phyloP scores from a whole-genome alignment of 164 flowering plant species.

The Protea cynaroides region DNA sequence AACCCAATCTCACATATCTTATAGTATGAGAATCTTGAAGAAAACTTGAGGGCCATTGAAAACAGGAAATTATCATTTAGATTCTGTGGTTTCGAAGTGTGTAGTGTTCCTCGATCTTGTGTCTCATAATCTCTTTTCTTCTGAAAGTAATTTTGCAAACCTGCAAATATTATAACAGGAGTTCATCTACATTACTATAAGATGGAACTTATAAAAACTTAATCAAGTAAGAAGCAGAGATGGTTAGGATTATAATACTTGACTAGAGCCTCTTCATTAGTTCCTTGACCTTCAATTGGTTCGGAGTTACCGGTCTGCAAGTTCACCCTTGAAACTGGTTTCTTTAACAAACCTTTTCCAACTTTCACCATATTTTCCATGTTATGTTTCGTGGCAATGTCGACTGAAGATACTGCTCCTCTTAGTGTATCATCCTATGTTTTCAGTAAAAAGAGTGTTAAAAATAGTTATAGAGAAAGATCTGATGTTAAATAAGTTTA shows the following conservation, averaged over 20 bases:
- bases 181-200: no score
- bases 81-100: neutral
- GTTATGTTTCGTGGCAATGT: constrained; percentile 25
- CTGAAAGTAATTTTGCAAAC: neutral
- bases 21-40: no score
- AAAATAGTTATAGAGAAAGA: no score
- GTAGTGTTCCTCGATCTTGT: neutral
- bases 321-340: constrained; percentile 27
- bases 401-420: constrained; percentile 19
- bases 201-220: no score
- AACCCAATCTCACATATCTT: no score
- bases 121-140: neutral
- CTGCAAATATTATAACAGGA: neutral
- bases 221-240: no score
- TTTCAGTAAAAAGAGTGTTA: no score
- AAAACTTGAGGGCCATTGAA: no score
- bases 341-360: constrained; percentile 29
- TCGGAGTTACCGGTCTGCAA: constrained; percentile 25
- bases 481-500: neutral
- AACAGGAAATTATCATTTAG: no score
- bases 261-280: constrained; percentile 28
- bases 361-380: constrained; percentile 22
- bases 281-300: constrained; percentile 12
- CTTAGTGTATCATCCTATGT: constrained; percentile 18
- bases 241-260: constrained; percentile 17